Evolutionary conservation across 768 basidiomycete genomes (phyloP), one percentile per base, ranked within the genome.

Genomic region (Austroboletus eburneus): DNA sequence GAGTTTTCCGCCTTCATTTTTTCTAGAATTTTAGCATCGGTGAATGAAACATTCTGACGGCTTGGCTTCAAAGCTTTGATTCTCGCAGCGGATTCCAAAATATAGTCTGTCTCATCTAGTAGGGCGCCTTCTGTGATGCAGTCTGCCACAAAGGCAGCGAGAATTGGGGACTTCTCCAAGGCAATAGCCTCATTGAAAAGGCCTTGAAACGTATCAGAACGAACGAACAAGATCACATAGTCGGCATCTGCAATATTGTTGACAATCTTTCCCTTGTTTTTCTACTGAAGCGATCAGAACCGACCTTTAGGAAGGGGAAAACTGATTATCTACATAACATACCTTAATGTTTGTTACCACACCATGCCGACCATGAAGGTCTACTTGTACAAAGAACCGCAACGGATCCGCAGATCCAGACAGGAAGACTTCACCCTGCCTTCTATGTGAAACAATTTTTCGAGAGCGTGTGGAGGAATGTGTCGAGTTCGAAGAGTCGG

Each of bases 341-440:
- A 84, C 86, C 77, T 83, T 86, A 60, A 89, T 81, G 8, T 69
- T 65, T 37, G 67, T 67, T 20, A 83, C 72, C 22, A 82, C 58
- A 1, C 68, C 62, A 14, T 69, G 65, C 20, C 85, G 72, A 41
- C 78, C 76, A 36, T 73, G 72, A 1, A 83, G 68, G 53, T 83
- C 83, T n/a, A 87, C 69, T 57, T 85, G 83, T 29, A 87, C 80
- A 53, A 78, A 85, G 53, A 87, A 86, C 12, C 67, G 60, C 38
- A 81, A 55, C 0, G 74, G 66, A 42, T 64, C 56, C 3, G 78
- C 83, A 27, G 66, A 57, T 20, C 62, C 58, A 0, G 65, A 64
- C 20, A 58, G 62, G 46, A 86, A 85, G 20, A 84, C 57, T 36
- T 68, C 64, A 21, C 59, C 59, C 17, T 37, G 46, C 51, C 45